Conservation (phyloP, 2,329 filamentous ascomycete species). For the Pleomassaria siparia region DNA sequence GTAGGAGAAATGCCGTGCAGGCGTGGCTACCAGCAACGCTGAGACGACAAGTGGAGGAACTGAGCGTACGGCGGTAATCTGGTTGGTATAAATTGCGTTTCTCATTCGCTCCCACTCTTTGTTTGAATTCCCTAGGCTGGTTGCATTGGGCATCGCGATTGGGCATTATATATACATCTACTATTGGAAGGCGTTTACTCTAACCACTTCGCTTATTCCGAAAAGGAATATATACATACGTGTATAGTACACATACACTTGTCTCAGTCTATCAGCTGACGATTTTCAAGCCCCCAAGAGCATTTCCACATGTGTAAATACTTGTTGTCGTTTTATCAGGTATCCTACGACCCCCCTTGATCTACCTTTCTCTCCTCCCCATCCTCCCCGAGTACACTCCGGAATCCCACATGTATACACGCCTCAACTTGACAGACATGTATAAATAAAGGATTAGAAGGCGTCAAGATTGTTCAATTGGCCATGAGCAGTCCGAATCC, state of each 20-base stretch:
- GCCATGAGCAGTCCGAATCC: background rate
- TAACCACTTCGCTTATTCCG: background rate
- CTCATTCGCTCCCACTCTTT: background rate
- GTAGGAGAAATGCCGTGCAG: background rate
- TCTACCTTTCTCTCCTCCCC: background rate
- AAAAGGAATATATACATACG: slow-evolving; percentile 1
- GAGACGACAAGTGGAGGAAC: no score
- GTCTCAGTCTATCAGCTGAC: no score
- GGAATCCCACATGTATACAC: no score
- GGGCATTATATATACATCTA: background rate
- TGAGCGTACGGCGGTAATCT: no score
- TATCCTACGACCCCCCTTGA: no score
- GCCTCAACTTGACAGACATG: no score
- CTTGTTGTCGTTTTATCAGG: background rate
- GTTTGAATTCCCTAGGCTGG: background rate
- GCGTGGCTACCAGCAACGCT: background rate
- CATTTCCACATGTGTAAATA: no score
- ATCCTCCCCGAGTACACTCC: background rate
- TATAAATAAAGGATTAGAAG: no score
- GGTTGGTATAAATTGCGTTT: background rate
- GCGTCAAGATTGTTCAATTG: background rate
- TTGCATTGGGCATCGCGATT: background rate
- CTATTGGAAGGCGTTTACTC: background rate
- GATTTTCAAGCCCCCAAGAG: background rate
- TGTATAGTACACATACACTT: background rate